Conservation (phyloP, 306 rosid genomes). For the Betula pendula region DNA sequence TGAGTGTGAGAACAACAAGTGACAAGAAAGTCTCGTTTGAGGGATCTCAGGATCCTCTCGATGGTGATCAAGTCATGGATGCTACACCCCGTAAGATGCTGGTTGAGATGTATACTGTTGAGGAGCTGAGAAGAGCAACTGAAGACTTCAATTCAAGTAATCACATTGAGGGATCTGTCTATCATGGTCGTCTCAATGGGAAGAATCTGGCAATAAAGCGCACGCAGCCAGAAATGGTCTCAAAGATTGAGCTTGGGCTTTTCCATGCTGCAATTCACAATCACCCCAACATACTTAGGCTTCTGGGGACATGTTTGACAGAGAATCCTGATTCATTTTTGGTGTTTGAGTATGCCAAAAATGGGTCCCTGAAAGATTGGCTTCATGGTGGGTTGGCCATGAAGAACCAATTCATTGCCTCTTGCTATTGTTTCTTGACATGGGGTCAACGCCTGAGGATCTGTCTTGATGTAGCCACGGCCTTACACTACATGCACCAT, state of each 20-base stretch:
- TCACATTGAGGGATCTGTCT: constrained; percentile 81
- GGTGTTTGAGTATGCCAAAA: constrained; percentile 74
- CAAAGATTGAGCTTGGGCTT: constrained; percentile 56
- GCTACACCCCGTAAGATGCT: constrained; percentile 44
- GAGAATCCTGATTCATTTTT: constrained; percentile 60
- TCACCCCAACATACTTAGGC: constrained; percentile 76
- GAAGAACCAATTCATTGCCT: constrained; percentile 87
- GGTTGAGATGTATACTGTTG: constrained; percentile 53
- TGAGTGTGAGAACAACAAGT: constrained; percentile 75
- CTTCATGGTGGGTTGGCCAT: constrained; percentile 90
- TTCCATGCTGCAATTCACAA: constrained; percentile 55
- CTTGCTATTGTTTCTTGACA: constrained; percentile 85
- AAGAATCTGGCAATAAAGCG: constrained; percentile 73
- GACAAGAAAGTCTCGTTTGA: constrained; percentile 86
- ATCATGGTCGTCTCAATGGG: constrained; percentile 75
- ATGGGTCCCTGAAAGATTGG: constrained; percentile 93
- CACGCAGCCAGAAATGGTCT: constrained; percentile 32
- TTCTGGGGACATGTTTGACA: constrained; percentile 57
- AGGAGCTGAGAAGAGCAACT: constrained; percentile 70
- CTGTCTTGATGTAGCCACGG: constrained; percentile 76
- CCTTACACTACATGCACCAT: constrained; percentile 78
- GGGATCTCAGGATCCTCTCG: constrained; percentile 49
- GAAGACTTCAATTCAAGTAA: constrained; percentile 73
- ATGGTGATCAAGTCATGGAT: constrained; percentile 38
- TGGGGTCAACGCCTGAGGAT: constrained; percentile 85